These are phyloP conservation scores for Benincasa hispida DNA, from an alignment of 306 rosid species.

Conservation along the genomic window DNA sequence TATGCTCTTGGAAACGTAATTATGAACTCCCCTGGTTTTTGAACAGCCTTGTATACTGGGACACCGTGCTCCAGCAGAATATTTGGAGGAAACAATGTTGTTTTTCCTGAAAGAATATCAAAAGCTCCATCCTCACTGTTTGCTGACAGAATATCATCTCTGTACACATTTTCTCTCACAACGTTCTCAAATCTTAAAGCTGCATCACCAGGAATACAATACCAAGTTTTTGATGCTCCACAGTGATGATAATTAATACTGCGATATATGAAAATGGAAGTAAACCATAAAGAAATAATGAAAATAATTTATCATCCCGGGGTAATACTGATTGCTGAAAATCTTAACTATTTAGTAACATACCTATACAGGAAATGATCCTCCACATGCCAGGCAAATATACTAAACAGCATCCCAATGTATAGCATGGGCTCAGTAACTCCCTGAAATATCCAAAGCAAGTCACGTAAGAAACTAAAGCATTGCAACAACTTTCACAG, in stretches of 20 bases:
- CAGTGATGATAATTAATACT: slow-evolving; percentile 94
- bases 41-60: slow-evolving; percentile 89
- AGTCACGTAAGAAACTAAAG: slow-evolving; percentile 8
- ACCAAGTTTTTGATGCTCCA: slow-evolving; percentile 99
- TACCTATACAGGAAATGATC: slow-evolving; percentile 96
- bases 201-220: slow-evolving; percentile 83
- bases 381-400: slow-evolving; percentile 99
- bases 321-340: background rate
- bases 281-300: slow-evolving; percentile 9
- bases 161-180: slow-evolving; percentile 73
- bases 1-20: slow-evolving; percentile 90
- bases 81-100: slow-evolving; percentile 90
- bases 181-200: slow-evolving; percentile 86
- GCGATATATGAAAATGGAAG: slow-evolving; percentile 18
- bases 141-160: slow-evolving; percentile 60
- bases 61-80: slow-evolving; percentile 60
- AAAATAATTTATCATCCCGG: background rate
- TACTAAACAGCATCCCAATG: slow-evolving; percentile 92
- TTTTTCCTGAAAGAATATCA: slow-evolving; percentile 84
- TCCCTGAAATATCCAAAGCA: slow-evolving; percentile 48
- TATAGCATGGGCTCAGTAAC: slow-evolving; percentile 96
- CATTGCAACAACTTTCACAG: background rate
- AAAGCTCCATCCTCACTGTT: slow-evolving; percentile 93
- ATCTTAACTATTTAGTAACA: background rate
- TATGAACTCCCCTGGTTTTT: slow-evolving; percentile 85